These are phyloP conservation scores for Nakazawaea sp. DNA, from an alignment of 805 yeast species.

Conservation along the genomic window DNA sequence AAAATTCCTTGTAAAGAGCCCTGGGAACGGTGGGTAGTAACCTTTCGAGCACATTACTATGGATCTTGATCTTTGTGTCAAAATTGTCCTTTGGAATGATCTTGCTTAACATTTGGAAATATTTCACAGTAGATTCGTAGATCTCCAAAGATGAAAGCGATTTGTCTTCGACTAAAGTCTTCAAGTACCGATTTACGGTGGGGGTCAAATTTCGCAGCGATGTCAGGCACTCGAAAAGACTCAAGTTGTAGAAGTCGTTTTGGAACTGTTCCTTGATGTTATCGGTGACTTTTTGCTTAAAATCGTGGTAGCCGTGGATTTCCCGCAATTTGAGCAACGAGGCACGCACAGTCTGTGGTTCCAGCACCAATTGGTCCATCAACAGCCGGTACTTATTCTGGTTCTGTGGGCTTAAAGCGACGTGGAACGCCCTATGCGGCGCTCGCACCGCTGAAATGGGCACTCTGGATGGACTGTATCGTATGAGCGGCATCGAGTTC, in stretches of 20 bases:
- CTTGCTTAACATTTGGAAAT: background rate
- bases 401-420: too few relatives aligned
- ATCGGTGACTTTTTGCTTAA: constrained; percentile 1
- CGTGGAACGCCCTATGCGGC: too few relatives aligned
- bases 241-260: background rate
- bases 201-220: background rate
- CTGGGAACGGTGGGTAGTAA: constrained; percentile 1
- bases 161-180: background rate
- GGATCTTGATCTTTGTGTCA: background rate
- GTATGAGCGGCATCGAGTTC: too few relatives aligned
- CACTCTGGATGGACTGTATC: too few relatives aligned
- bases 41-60: background rate
- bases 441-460: too few relatives aligned
- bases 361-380: constrained; percentile 1
- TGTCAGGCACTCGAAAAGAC: constrained; percentile 5
- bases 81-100: background rate
- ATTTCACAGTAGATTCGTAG: background rate
- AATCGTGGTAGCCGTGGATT: constrained; percentile 3
- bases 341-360: constrained; percentile 2
- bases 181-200: background rate
- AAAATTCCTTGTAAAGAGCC: constrained; percentile 1
- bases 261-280: background rate
- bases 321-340: constrained; percentile 3
- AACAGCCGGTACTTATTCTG: constrained; percentile 1
- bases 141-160: background rate